Evolutionary conservation across 768 basidiomycete genomes (phyloP).

Genomic region (Lactarius akahatsu): DNA sequence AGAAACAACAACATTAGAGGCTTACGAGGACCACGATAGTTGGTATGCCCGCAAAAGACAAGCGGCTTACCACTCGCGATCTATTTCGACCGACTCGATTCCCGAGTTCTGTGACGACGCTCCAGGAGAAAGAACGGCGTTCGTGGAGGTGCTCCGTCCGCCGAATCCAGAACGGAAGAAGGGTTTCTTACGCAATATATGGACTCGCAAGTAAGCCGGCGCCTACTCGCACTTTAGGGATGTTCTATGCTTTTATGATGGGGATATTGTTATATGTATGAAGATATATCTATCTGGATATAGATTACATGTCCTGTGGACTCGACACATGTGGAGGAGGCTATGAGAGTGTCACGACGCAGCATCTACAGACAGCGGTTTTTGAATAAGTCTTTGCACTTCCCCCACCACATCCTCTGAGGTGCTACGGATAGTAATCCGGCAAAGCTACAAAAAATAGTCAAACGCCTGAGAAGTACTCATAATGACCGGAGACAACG

Average conservation of each 20-base stretch:
- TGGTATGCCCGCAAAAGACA: constrained; percentile 27
- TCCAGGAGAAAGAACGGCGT: background rate
- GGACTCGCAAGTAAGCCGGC: constrained; percentile 39
- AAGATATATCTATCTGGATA: constrained; percentile 25
- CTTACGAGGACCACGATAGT: constrained; percentile 7
- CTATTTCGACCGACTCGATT: constrained; percentile 56
- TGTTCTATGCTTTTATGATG: constrained; percentile 1
- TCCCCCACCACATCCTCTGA: constrained; percentile 84
- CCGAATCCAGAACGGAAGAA: constrained; percentile 36
- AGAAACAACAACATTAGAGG: background rate
- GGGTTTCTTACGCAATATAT: constrained; percentile 43
- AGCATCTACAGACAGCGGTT: constrained; percentile 37
- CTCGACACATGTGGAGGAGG: background rate
- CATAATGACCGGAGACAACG: constrained; percentile 27
- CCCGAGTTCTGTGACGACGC: constrained; percentile 33
- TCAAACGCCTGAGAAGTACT: background rate
- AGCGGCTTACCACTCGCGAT: constrained; percentile 43
- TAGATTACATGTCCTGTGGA: constrained; percentile 15
- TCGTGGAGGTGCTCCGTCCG: constrained; percentile 9
- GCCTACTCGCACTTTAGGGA: background rate
- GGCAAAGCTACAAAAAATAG: constrained; percentile 62
- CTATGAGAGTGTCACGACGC: constrained; percentile 23
- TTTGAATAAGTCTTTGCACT: constrained; percentile 55
- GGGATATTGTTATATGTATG: constrained; percentile 26
- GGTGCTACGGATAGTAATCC: constrained; percentile 91